A percentile compares a stretch with the other conserved stretches of the same genome.
These are phyloP conservation scores for Chaetomium fimeti DNA, from an alignment of 495 filamentous ascomycete genomes.

Conservation along the genomic window DNA sequence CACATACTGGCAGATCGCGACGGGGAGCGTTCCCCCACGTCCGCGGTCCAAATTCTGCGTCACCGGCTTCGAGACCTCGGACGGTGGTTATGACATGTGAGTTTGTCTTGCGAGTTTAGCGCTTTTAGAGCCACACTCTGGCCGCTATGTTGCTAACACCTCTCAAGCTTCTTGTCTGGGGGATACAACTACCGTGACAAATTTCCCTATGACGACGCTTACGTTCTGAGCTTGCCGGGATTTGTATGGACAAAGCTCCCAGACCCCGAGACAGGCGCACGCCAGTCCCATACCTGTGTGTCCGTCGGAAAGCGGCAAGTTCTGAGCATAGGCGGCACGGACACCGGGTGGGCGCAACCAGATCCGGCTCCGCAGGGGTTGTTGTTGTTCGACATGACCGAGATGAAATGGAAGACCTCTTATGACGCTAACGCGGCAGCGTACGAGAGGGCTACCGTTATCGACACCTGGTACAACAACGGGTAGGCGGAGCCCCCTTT, in stretches of 20 bases:
- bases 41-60: slow-evolving; percentile 30
- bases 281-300: slow-evolving; percentile 31
- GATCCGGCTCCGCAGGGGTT: slow-evolving; percentile 46
- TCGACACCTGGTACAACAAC: slow-evolving; percentile 35
- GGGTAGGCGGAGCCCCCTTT: slow-evolving; percentile 4
- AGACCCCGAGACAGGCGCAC: slow-evolving; percentile 25
- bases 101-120: background rate
- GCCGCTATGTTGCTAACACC: background rate
- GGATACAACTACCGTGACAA: slow-evolving; percentile 26
- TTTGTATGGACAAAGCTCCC: slow-evolving; percentile 44
- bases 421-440: slow-evolving; percentile 40
- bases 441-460: slow-evolving; percentile 36
- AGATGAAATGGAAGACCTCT: slow-evolving; percentile 38
- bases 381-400: slow-evolving; percentile 44
- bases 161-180: slow-evolving; percentile 40
- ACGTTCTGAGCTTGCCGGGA: slow-evolving; percentile 48
- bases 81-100: slow-evolving; percentile 41
- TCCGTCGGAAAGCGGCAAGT: slow-evolving; percentile 43
- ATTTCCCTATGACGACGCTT: slow-evolving; percentile 32
- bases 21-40: slow-evolving; percentile 28
- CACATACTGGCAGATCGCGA: slow-evolving; percentile 37
- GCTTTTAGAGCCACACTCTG: no score
- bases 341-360: slow-evolving; percentile 20
- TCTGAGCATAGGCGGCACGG: slow-evolving; percentile 39
- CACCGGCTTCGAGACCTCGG: slow-evolving; percentile 32